These are phyloP conservation scores for Claviceps quebecensis DNA, from an alignment of 2,329 filamentous ascomycete species.

Conservation along the genomic window DNA sequence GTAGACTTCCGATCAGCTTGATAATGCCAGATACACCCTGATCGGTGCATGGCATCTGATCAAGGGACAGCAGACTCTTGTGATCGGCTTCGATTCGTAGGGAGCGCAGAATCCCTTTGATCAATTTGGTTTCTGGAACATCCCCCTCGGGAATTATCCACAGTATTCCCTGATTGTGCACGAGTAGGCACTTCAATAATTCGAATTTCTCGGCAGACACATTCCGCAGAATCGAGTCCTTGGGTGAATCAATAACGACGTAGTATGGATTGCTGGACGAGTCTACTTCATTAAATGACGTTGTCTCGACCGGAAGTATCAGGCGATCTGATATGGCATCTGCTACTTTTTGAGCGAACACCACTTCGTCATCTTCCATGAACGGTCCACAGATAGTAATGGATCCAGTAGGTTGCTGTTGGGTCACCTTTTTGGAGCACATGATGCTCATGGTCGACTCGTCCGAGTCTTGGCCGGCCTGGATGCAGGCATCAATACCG, in stretches of 20 bases:
- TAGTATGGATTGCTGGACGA: background rate
- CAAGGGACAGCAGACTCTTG: conserved; percentile 3
- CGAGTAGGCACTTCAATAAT: conserved; percentile 2
- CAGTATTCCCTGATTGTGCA: conserved; percentile 3
- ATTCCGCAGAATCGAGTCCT: background rate
- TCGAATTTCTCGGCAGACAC: conserved; percentile 4
- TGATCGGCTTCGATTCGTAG: conserved; percentile 4
- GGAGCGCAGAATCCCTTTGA: conserved; percentile 6
- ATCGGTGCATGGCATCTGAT: conserved; percentile 1
- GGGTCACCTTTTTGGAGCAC: background rate
- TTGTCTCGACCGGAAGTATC: background rate
- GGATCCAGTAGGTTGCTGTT: background rate
- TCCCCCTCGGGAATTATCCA: conserved; percentile 6
- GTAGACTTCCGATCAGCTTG: conserved; percentile 1
- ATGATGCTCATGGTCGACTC: conserved; percentile 1
- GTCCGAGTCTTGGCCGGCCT: background rate
- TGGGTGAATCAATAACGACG: conserved; percentile 2
- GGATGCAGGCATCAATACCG: conserved; percentile 3
- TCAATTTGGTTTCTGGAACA: conserved; percentile 3
- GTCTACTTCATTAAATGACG: conserved; percentile 2
- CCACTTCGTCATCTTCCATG: background rate
- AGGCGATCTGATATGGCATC: background rate
- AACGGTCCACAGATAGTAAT: conserved; percentile 4
- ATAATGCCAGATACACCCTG: conserved; percentile 3
- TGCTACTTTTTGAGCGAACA: conserved; percentile 2